Evolutionary conservation across 345 rosid species (phyloP).

Genomic region (Leavenworthia alabamica): DNA sequence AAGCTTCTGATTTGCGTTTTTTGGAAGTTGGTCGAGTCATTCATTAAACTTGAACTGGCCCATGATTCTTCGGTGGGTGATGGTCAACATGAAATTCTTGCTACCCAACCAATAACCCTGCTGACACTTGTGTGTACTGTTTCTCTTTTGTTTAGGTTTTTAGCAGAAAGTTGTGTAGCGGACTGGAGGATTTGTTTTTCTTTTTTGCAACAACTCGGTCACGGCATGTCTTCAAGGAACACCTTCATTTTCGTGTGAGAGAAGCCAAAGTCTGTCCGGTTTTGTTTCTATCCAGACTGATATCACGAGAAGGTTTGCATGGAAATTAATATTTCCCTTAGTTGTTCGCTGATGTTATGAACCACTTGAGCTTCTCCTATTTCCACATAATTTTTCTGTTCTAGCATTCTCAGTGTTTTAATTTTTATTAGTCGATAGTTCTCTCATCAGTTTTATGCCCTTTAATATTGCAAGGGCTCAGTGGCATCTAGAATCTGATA

Average conservation of each 20-base stretch:
- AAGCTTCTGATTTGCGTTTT: slow-evolving; percentile 51
- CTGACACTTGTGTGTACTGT: slow-evolving; percentile 12
- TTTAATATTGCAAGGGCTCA: neutral
- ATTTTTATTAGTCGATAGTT: neutral
- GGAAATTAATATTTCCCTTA: neutral
- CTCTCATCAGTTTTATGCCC: neutral
- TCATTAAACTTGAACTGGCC: slow-evolving; percentile 32
- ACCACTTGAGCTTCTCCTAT: slow-evolving; percentile 3
- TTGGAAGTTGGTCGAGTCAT: slow-evolving; percentile 62
- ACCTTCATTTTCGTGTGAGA: slow-evolving; percentile 46
- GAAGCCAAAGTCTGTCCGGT: slow-evolving; percentile 64
- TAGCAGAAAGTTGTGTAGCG: slow-evolving; percentile 35
- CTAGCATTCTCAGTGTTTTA: neutral
- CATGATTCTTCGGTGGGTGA: slow-evolving; percentile 46
- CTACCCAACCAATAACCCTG: neutral
- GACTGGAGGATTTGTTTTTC: slow-evolving; percentile 48
- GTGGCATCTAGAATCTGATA: neutral
- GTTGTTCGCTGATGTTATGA: neutral
- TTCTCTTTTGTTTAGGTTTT: slow-evolving; percentile 41
- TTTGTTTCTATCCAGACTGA: slow-evolving; percentile 49
- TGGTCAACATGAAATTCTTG: slow-evolving; percentile 20
- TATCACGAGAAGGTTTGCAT: slow-evolving; percentile 62
- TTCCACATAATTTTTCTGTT: neutral
- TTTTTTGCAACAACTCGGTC: slow-evolving; percentile 53
- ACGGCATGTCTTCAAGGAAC: slow-evolving; percentile 57